Conservation (phyloP, 169 alveolate species). For the Plasmodium adleri region DNA sequence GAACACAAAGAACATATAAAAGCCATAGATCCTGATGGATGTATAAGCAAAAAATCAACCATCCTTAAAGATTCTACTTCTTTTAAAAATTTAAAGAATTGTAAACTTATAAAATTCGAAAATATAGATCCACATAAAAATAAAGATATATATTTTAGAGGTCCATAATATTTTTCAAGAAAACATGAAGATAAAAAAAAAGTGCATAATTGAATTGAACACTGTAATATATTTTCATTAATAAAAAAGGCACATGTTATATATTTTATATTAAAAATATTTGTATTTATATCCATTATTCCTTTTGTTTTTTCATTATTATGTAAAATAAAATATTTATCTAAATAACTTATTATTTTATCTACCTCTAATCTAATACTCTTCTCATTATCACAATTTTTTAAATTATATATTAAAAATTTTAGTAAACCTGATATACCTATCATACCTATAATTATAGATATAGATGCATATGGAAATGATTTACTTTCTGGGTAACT, state of each 20-base stretch:
- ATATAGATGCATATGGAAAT: conserved; percentile 46
- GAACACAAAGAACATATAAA: conserved; percentile 70
- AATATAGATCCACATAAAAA: conserved; percentile 47
- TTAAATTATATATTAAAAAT: conserved; percentile 50
- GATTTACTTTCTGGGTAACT: conserved; percentile 42
- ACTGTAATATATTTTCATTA: conserved; percentile 49
- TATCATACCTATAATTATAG: conserved; percentile 49
- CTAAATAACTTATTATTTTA: conserved; percentile 40
- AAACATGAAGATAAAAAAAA: conserved; percentile 69
- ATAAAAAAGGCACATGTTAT: conserved; percentile 54
- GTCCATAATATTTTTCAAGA: conserved; percentile 64
- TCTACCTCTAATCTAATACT: conserved; percentile 25
- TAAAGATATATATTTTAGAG: conserved; percentile 39
- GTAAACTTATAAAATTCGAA: conserved; percentile 31
- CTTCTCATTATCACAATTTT: conserved; percentile 36
- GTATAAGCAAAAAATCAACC: conserved; percentile 48
- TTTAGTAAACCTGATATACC: conserved; percentile 59
- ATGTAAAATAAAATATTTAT: conserved; percentile 55
- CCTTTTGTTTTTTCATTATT: conserved; percentile 10
- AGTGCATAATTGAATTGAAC: conserved; percentile 54
- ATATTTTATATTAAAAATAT: conserved; percentile 38
- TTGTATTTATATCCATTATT: neutral
- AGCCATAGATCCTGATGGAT: conserved; percentile 75
- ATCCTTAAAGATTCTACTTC: conserved; percentile 30
- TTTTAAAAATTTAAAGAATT: conserved; percentile 32